phyloP scores from a whole-genome alignment of 2,329 filamentous ascomycete species.

The Sclerotinia nivalis region DNA sequence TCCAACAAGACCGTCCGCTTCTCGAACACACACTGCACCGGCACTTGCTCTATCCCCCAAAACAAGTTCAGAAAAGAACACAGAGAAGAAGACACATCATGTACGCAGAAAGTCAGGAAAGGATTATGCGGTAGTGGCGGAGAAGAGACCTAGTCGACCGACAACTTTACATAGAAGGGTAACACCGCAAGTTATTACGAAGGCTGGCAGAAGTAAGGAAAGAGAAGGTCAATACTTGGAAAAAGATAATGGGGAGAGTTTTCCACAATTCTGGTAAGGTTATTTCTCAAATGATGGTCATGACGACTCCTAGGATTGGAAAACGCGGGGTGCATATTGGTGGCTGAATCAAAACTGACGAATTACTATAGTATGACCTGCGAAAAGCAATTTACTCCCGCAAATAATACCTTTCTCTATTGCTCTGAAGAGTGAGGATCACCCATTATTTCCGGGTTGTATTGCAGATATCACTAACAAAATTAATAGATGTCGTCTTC shows the following conservation, averaged over 20 bases:
- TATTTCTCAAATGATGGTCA: constrained; percentile 6
- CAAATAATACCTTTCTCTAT: constrained; percentile 59
- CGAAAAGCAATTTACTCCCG: constrained; percentile 64
- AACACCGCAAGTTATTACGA: constrained; percentile 33
- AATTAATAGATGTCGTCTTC: constrained; percentile 35
- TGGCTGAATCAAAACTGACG: constrained; percentile 30
- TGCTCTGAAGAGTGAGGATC: constrained; percentile 61
- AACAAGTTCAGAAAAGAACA: constrained; percentile 29
- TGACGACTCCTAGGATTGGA: constrained; percentile 33
- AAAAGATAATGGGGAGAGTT: constrained; percentile 58
- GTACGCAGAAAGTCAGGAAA: constrained; percentile 36
- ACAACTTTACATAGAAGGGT: constrained; percentile 29
- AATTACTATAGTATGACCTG: constrained; percentile 58
- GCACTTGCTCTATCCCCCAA: constrained; percentile 32
- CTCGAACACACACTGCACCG: constrained; percentile 29
- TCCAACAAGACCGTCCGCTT: constrained; percentile 34
- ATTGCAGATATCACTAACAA: constrained; percentile 3
- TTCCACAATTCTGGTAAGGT: constrained; percentile 63
- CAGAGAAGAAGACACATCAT: constrained; percentile 25
- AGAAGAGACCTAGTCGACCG: constrained; percentile 34
- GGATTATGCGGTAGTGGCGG: constrained; percentile 29
- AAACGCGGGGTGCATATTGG: constrained; percentile 34
- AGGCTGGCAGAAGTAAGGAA: constrained; percentile 24
- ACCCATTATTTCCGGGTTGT: background rate
- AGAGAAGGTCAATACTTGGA: constrained; percentile 32